Evolutionary conservation across 1,139 yeast genomes (phyloP).

Genomic region (Candida pseudocylindracea): DNA sequence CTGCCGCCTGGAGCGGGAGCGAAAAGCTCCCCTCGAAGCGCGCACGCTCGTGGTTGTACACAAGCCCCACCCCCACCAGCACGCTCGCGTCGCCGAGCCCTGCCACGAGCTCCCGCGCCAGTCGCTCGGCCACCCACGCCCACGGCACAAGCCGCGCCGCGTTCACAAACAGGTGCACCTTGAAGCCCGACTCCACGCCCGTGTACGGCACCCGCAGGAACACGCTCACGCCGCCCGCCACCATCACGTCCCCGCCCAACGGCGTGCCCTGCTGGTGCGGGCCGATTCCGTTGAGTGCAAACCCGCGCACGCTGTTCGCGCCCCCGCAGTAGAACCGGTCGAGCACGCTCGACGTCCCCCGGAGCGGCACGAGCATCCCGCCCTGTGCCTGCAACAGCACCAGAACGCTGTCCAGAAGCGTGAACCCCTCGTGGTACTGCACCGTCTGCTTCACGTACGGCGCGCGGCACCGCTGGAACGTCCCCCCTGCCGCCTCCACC

Average conservation of each 20-base stretch:
- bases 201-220: constrained; percentile 43
- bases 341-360: constrained; percentile 5
- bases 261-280: constrained; percentile 43
- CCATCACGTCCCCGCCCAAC: constrained; percentile 64
- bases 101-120: constrained; percentile 6
- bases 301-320: constrained; percentile 65
- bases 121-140: constrained; percentile 5
- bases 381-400: constrained; percentile 18
- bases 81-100: constrained; percentile 14
- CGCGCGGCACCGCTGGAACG: constrained; percentile 14
- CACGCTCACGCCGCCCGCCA: constrained; percentile 49
- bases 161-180: constrained; percentile 49
- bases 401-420: constrained; percentile 9
- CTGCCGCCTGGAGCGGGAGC: constrained; percentile 46
- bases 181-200: constrained; percentile 34
- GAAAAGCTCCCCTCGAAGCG: constrained; percentile 79
- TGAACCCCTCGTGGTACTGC: constrained; percentile 21
- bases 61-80: constrained; percentile 53
- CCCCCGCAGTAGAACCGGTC: constrained; percentile 30
- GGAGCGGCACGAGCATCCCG: constrained; percentile 22
- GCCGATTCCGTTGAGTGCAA: constrained; percentile 61
- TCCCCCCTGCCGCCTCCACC: constrained; percentile 19
- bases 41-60: constrained; percentile 75
- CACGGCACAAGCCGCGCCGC: constrained; percentile 37
- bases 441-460: constrained; percentile 21